Percentiles rank a stretch among this genome's conserved stretches.
phyloP scores from a whole-genome alignment of 768 basidiomycete species.

The Hemileccinum rubropunctum region DNA sequence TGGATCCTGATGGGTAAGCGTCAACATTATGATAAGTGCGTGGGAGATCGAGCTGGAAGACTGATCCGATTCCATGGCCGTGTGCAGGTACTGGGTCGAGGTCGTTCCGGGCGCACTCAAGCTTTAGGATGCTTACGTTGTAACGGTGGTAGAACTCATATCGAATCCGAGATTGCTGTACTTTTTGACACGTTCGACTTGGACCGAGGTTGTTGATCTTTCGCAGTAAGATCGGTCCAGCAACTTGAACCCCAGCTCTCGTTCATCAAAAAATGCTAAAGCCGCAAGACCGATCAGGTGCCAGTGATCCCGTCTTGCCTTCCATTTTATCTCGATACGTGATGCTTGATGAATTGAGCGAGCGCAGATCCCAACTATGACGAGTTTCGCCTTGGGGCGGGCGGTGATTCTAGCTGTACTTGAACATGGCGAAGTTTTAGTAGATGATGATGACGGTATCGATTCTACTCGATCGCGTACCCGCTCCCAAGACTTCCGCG shows the following conservation, averaged over 20 bases:
- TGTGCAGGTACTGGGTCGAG: slow-evolving; percentile 57
- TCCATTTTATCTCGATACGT: neutral
- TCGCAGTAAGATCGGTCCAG: neutral
- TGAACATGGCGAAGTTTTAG: neutral
- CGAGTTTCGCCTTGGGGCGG: neutral
- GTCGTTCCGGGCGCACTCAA: slow-evolving; percentile 39
- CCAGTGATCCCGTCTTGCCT: neutral
- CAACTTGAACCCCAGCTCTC: too few species aligned
- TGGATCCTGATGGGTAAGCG: slow-evolving; percentile 78
- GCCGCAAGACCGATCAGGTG: neutral
- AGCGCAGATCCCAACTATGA: neutral
- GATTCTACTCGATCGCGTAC: neutral
- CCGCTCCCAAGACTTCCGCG: neutral
- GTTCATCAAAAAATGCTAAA: neutral
- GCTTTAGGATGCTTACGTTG: slow-evolving; percentile 16
- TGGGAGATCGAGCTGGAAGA: neutral
- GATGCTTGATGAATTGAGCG: neutral
- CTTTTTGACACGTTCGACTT: slow-evolving; percentile 1
- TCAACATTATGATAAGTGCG: neutral
- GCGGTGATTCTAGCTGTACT: too few species aligned
- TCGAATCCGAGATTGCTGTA: neutral
- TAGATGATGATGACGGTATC: neutral
- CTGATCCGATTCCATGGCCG: neutral
- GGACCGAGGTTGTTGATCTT: slow-evolving; percentile 6
- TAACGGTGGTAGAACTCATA: neutral